Percentiles rank a stretch among this genome's conserved stretches.
phyloP scores from a whole-genome alignment of 768 basidiomycete genomes.

The Suillus decipiens region DNA sequence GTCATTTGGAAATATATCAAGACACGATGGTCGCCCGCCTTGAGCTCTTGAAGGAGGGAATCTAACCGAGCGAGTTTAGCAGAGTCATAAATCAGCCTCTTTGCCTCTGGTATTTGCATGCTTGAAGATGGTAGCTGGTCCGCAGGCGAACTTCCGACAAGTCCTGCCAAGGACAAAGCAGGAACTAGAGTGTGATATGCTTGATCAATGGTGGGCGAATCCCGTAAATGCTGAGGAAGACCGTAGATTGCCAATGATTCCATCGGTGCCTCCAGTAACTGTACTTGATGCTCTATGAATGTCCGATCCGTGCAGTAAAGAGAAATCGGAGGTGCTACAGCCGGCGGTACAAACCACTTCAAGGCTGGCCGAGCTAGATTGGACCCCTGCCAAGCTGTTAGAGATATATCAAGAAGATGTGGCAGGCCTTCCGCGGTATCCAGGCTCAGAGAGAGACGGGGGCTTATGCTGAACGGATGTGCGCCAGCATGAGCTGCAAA shows the following conservation, averaged over 20 bases:
- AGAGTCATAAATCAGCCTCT: constrained; percentile 93
- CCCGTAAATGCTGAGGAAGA: constrained; percentile 63
- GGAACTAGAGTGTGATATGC: constrained; percentile 54
- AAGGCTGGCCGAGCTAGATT: constrained; percentile 79
- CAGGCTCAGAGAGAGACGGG: constrained; percentile 24
- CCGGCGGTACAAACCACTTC: constrained; percentile 86
- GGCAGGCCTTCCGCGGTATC: constrained; percentile 48
- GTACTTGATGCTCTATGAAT: constrained; percentile 71
- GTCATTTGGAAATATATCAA: constrained; percentile 99
- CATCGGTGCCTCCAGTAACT: constrained; percentile 63
- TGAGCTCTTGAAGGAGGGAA: constrained; percentile 85
- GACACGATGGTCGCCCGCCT: constrained; percentile 89
- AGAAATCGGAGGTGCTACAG: constrained; percentile 80
- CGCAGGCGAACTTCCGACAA: constrained; percentile 63
- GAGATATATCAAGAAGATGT: constrained; percentile 60
- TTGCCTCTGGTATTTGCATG: constrained; percentile 94
- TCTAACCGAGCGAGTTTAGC: constrained; percentile 94
- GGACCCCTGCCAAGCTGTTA: constrained; percentile 66
- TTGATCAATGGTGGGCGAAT: constrained; percentile 54
- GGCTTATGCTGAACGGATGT: not conserved
- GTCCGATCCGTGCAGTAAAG: constrained; percentile 74
- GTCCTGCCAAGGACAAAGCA: constrained; percentile 62
- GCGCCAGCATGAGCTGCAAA: constrained; percentile 1
- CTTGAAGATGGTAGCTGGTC: constrained; percentile 78
- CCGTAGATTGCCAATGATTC: constrained; percentile 84